These are phyloP conservation scores for Colletotrichum theobromicola DNA, from an alignment of 2,329 filamentous ascomycete species.

Conservation along the genomic window DNA sequence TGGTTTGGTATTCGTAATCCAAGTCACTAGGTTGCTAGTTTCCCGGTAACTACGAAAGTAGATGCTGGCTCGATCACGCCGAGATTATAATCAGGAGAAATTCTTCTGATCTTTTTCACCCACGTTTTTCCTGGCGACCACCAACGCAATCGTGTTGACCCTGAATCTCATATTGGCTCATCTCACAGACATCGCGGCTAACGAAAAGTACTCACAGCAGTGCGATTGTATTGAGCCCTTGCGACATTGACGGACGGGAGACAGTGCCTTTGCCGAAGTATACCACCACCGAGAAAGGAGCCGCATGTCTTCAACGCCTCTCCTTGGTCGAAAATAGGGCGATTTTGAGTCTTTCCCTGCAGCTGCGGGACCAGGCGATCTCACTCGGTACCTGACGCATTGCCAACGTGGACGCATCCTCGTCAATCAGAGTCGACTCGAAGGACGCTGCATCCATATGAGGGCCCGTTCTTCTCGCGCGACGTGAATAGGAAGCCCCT, in stretches of 20 bases:
- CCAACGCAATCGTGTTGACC: neutral
- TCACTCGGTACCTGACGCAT: neutral
- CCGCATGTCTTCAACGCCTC: neutral
- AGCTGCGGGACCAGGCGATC: neutral
- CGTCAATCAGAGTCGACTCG: neutral
- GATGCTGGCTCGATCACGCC: neutral
- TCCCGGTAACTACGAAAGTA: neutral
- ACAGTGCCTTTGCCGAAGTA: neutral
- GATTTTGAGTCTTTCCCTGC: neutral
- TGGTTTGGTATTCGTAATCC: neutral
- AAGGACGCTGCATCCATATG: neutral
- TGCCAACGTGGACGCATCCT: neutral
- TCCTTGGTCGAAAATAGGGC: neutral
- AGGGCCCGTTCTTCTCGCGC: neutral
- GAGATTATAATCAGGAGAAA: neutral
- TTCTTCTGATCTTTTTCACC: neutral
- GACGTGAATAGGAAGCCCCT: neutral
- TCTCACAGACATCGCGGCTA: neutral
- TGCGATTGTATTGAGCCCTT: neutral
- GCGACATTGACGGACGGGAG: neutral
- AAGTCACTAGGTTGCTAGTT: neutral
- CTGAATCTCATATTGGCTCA: neutral
- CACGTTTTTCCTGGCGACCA: neutral
- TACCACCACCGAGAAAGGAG: neutral
- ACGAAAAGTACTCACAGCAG: neutral